These are phyloP conservation scores for Shiraia sp. DNA, from an alignment of 2,329 filamentous ascomycete species.

Conservation along the genomic window DNA sequence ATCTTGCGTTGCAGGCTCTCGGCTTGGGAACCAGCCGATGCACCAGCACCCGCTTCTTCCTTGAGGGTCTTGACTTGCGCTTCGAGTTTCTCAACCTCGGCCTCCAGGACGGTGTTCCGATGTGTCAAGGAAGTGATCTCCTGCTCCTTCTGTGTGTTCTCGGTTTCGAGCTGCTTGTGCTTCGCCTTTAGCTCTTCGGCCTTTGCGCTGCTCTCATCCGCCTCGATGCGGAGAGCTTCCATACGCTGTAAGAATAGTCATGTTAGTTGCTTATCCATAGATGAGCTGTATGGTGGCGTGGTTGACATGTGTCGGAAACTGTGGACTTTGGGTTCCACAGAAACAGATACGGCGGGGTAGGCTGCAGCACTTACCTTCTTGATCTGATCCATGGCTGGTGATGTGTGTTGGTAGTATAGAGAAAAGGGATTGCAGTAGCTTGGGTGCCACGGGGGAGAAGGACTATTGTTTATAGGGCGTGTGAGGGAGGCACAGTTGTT, in stretches of 20 bases:
- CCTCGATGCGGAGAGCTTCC: slow-evolving; percentile 90
- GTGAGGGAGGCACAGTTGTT: slow-evolving; percentile 17
- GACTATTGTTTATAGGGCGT: slow-evolving; percentile 8
- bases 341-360: slow-evolving; percentile 42
- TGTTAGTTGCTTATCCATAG: slow-evolving; percentile 23
- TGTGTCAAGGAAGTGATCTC: slow-evolving; percentile 95
- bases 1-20: slow-evolving; percentile 90
- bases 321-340: slow-evolving; percentile 12
- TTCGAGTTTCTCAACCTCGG: slow-evolving; percentile 93
- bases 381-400: slow-evolving; percentile 75
- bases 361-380: slow-evolving; percentile 72
- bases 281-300: slow-evolving; percentile 1
- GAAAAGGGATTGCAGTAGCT: slow-evolving; percentile 5
- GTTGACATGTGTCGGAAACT: slow-evolving; percentile 1
- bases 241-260: slow-evolving; percentile 69
- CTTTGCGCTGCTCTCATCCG: slow-evolving; percentile 79
- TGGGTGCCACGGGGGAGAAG: slow-evolving; percentile 4
- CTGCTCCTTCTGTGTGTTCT: slow-evolving; percentile 95
- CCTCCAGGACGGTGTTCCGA: slow-evolving; percentile 90
- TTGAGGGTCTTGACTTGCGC: slow-evolving; percentile 81
- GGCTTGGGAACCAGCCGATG: slow-evolving; percentile 83
- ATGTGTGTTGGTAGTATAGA: slow-evolving; percentile 8
- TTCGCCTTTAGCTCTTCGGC: slow-evolving; percentile 85
- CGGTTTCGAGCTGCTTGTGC: slow-evolving; percentile 90
- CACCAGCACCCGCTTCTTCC: slow-evolving; percentile 78